Evolutionary conservation across 176 grass and related monocot genomes (phyloP).

Genomic region (Dactylis glomerata): DNA sequence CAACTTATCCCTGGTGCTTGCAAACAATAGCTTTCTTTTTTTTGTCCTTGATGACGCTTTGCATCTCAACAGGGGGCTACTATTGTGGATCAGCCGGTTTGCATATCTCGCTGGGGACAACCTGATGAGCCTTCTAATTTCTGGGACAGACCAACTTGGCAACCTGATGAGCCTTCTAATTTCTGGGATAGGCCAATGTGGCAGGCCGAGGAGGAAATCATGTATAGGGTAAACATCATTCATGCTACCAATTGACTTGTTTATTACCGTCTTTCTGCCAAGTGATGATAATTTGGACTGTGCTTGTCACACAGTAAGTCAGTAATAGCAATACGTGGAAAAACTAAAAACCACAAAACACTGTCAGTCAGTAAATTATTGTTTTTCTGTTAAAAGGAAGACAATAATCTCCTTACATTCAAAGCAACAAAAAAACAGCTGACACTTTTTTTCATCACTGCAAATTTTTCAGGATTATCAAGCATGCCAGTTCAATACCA

Average conservation of each 20-base stretch:
- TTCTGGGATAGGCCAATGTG: constrained; percentile 69
- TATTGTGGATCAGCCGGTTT: constrained; percentile 93
- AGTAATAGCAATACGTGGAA: background rate
- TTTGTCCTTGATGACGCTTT: background rate
- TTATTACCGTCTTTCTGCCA: background rate
- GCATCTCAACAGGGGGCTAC: constrained; percentile 69
- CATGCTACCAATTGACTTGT: background rate
- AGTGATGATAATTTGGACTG: background rate
- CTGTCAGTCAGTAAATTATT: background rate
- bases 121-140: constrained; percentile 70
- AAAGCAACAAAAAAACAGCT: background rate
- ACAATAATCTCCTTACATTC: background rate
- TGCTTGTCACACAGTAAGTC: background rate
- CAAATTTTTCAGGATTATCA: constrained; percentile 47
- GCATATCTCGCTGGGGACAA: constrained; percentile 75
- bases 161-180: constrained; percentile 44
- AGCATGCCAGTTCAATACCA: constrained; percentile 61
- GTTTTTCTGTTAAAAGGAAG: background rate
- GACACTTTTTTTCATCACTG: background rate
- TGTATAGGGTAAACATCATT: constrained; percentile 55
- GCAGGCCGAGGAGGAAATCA: constrained; percentile 59
- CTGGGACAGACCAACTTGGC: constrained; percentile 63
- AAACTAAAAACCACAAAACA: background rate
- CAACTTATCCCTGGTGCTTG: background rate
- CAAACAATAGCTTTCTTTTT: background rate